Base-by-base conservation (phyloP, 2,329 filamentous ascomycete genomes). In the Penicillium olsonii region DNA sequence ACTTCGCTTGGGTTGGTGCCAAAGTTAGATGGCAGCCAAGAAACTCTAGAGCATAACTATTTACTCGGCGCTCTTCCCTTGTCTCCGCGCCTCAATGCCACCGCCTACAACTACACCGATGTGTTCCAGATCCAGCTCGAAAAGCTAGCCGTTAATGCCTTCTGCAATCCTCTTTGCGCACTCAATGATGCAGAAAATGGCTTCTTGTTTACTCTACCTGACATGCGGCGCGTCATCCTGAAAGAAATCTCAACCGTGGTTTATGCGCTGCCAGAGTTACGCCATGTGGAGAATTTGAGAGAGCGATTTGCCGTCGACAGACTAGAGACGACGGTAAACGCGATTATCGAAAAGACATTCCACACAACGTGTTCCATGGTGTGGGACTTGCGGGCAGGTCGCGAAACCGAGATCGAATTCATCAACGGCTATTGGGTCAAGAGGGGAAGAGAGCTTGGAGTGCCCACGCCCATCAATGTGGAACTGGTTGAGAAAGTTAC, bases 1-100 rank as follows among this genome's bases (percentile, higher is more conserved):
- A 78, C 81, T 10, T 71, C 77, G 2, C 64, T 84, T 2, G 77
- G 79, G 4, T 66, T 78, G 9, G 59, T 80, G 10, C 77, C 77
- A 17, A 24, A 54, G n/a, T n/a, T 5, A 12, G 19, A 14, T 12
- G 20, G 27, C 37, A 26, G n/a, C n/a, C 31, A 34, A n/a, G 34
- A 33, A 2, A 15, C 14, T 6, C 19, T 46, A 43, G 1, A 18
- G 38, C 53, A 14, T 48, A 55, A 8, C 29, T 31, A 31, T 31
- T 31, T 31, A n/a, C 29, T 31, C 29, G 29, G 29, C 29, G 29
- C 29, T 12, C 29, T 31, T 18, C 17, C 33, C 33, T 29, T 38
- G 8, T 52, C 51, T 10, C 29, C 44, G 0, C 27, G 31, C 9
- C 45, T 56, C 1, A 52, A 54, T 22, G 40, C 48, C 14, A 50